phyloP scores from a whole-genome alignment of 768 basidiomycete genomes.

The Serendipita sp. region DNA sequence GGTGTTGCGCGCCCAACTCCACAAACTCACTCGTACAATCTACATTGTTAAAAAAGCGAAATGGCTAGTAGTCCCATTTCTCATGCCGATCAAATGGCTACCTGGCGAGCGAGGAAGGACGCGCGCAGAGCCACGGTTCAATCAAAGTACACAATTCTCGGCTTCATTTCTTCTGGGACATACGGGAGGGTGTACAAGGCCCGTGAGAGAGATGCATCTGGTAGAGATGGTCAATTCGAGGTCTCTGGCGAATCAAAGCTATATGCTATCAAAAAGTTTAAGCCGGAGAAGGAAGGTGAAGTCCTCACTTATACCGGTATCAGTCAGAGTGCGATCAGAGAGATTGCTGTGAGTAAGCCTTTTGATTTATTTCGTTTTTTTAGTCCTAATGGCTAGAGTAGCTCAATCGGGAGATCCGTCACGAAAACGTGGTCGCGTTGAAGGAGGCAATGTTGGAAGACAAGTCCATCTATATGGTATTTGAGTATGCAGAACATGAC shows the following conservation, averaged over 20 bases:
- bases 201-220: constrained; percentile 26
- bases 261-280: constrained; percentile 98
- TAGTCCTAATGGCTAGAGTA: constrained; percentile 21
- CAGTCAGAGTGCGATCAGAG: constrained; percentile 91
- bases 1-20: too few relatives aligned
- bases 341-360: constrained; percentile 63
- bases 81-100: constrained; percentile 57
- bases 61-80: constrained; percentile 2
- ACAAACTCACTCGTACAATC: too few relatives aligned
- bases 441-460: constrained; percentile 95
- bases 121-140: constrained; percentile 45
- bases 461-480: constrained; percentile 98
- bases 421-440: constrained; percentile 81
- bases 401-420: constrained; percentile 79
- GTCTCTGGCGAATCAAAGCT: constrained; percentile 28
- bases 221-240: constrained; percentile 37
- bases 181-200: constrained; percentile 99
- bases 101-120: constrained; percentile 71
- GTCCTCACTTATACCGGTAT: constrained; percentile 91
- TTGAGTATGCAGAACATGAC: constrained; percentile 98
- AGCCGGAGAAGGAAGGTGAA: constrained; percentile 98
- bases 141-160: constrained; percentile 79
- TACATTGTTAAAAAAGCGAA: not conserved
- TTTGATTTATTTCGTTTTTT: not conserved
- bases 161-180: constrained; percentile 96